phyloP scores from a whole-genome alignment of 2,329 filamentous ascomycete species.

The Microsporum ferrugineum region DNA sequence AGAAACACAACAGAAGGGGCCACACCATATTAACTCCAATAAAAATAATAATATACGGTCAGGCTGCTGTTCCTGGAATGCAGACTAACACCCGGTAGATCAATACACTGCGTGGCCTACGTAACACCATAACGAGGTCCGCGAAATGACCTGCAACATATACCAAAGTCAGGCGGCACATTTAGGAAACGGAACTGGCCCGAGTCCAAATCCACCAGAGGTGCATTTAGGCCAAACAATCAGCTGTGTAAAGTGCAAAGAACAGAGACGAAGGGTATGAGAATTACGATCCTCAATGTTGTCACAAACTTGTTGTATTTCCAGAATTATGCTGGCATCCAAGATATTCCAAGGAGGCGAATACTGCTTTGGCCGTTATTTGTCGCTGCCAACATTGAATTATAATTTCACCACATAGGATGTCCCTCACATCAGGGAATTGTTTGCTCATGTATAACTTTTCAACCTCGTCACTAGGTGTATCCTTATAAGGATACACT shows the following conservation, averaged over 20 bases:
- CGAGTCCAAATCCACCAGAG: not conserved
- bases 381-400: not conserved
- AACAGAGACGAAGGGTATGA: not conserved
- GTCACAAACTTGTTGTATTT: not conserved
- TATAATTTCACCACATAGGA: not conserved
- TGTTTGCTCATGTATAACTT: not conserved
- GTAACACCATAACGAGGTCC: not conserved
- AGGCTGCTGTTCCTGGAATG: not conserved
- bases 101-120: not conserved
- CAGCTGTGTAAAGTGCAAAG: not conserved
- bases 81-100: not conserved
- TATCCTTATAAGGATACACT: not conserved
- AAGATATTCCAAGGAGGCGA: not conserved
- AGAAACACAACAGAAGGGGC: too few relatives aligned
- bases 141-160: not conserved
- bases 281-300: not conserved
- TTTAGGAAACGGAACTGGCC: not conserved
- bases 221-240: not conserved
- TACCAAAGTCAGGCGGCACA: not conserved
- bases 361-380: not conserved
- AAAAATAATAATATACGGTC: too few relatives aligned
- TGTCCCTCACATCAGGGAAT: not conserved
- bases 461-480: not conserved
- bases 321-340: not conserved
- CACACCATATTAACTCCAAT: too few relatives aligned